Evolutionary conservation across 2,329 filamentous ascomycete species (phyloP), one percentile per base, ranked within the genome.

Genomic region (Chalaropsis thielavioides): DNA sequence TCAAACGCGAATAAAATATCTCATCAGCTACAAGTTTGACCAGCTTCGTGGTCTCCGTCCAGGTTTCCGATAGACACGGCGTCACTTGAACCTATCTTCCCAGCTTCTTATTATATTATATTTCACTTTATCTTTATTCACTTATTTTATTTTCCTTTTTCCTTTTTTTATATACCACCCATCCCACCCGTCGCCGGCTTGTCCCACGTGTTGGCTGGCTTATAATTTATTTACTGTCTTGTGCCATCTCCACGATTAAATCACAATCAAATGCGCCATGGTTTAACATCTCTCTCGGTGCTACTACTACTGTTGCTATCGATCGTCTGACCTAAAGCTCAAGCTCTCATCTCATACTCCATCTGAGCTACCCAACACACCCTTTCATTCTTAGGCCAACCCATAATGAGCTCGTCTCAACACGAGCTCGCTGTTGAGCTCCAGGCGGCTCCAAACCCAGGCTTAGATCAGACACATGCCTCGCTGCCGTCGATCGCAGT

Each of bases 401-500:
- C 38, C 13, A 38, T 35, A 58, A 62, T 62, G 60, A 49, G 60
- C 60, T 62, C 60, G 22, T 62, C 43, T 35, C 60, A 62, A 46
- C 41, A 49, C 10, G 60, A 62, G 27, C 44, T 46, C 43, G 11
- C 54, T 15, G 24, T 13, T 38, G 54, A 58, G 54, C 27, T 58
- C 15, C 13, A 11, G 24, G 46, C 13, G 54, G 19, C 54, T n/a
- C 15, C 27, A 31, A 58, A n/a, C 8, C 13, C 27, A 58, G 31
- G 17, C 27, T 13, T 3, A 38, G 27, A 17, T 35, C 17, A 35
- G 31, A 38, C 54, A n/a, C 51, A 56, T 27, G 41, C 41, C 41
- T 44, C 41, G 38, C 38, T 43, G 44, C 10, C 61, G 27, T 11
- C 27, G 38, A 8, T 17, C 41, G 15, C 46, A 56, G 1, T 17